Percentiles rank a stretch among this genome's conserved stretches.
Evolutionary conservation across 1,284 basidiomycete genomes (phyloP).

Genomic region (Leccinum fallax): DNA sequence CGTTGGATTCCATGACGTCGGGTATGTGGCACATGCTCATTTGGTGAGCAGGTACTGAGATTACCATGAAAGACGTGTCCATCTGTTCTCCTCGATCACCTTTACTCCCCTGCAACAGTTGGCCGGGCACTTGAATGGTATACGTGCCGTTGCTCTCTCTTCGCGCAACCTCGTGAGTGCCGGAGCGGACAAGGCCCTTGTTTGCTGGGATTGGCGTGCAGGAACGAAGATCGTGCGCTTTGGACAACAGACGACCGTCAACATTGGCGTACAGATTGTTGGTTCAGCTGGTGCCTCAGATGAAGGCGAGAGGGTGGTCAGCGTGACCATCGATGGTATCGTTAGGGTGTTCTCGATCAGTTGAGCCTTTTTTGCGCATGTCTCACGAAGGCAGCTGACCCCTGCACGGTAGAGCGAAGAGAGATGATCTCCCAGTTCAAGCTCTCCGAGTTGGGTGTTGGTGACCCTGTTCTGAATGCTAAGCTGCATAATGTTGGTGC

Average conservation of each 20-base stretch:
- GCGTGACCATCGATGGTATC: slow-evolving; percentile 90
- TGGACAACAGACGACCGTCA: slow-evolving; percentile 91
- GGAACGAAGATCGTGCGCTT: slow-evolving; percentile 89
- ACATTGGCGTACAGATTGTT: slow-evolving; percentile 87
- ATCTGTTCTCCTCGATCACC: slow-evolving; percentile 78
- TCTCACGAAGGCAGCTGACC: slow-evolving; percentile 8
- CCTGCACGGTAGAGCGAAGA: slow-evolving; percentile 50
- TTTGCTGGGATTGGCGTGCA: slow-evolving; percentile 87
- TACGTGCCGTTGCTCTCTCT: slow-evolving; percentile 83
- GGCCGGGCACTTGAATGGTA: slow-evolving; percentile 79
- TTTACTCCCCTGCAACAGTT: slow-evolving; percentile 82
- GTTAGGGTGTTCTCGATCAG: slow-evolving; percentile 89
- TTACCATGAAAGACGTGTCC: slow-evolving; percentile 59
- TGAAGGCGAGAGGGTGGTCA: slow-evolving; percentile 79
- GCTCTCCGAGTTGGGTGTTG: slow-evolving; percentile 75
- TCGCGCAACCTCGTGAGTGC: slow-evolving; percentile 86
- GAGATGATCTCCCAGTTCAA: slow-evolving; percentile 94
- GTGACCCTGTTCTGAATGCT: slow-evolving; percentile 63
- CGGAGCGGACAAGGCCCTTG: slow-evolving; percentile 86
- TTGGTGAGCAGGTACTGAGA: slow-evolving; percentile 8
- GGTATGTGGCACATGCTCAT: slow-evolving; percentile 47
- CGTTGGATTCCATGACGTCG: slow-evolving; percentile 91
- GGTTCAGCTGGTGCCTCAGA: slow-evolving; percentile 45
- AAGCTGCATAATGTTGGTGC: slow-evolving; percentile 75
- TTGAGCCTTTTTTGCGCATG: slow-evolving; percentile 39